phyloP scores from a whole-genome alignment of 2,329 filamentous ascomycete species.

The Malbranchea cinnamomea region DNA sequence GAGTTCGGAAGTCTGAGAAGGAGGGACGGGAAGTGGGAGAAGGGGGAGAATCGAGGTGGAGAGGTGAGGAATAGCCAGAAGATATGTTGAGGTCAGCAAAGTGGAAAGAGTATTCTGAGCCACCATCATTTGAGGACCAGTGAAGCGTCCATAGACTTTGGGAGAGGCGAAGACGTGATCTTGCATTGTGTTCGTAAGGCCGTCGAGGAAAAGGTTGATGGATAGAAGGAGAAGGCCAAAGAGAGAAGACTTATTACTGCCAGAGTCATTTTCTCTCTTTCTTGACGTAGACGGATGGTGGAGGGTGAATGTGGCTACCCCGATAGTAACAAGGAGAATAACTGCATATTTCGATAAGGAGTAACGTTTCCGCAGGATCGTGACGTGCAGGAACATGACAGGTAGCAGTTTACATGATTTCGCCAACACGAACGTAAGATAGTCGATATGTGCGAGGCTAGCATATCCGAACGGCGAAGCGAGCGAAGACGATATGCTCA shows the following conservation, averaged over 20 bases:
- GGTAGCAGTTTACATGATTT: slow-evolving; percentile 98
- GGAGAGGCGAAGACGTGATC: slow-evolving; percentile 71
- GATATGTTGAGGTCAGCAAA: slow-evolving; percentile 58
- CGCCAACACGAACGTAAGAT: slow-evolving; percentile 92
- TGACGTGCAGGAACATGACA: slow-evolving; percentile 93
- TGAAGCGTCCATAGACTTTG: slow-evolving; percentile 56
- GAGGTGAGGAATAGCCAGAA: slow-evolving; percentile 67
- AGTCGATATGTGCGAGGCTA: slow-evolving; percentile 83
- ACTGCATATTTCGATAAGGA: slow-evolving; percentile 95
- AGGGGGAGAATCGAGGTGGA: slow-evolving; percentile 50
- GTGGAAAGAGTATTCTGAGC: slow-evolving; percentile 86
- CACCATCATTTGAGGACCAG: slow-evolving; percentile 98
- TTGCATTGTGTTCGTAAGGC: slow-evolving; percentile 90
- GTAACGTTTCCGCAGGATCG: slow-evolving; percentile 75
- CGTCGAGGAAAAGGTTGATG: slow-evolving; percentile 89
- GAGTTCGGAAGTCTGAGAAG: slow-evolving; percentile 58
- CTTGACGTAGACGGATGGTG: slow-evolving; percentile 54
- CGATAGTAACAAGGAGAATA: slow-evolving; percentile 75
- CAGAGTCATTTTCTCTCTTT: slow-evolving; percentile 34
- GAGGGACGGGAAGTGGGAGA: slow-evolving; percentile 44
- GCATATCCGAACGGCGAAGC: slow-evolving; percentile 95
- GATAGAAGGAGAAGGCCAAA: slow-evolving; percentile 64
- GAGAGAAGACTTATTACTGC: slow-evolving; percentile 48
- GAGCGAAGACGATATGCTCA: slow-evolving; percentile 74
- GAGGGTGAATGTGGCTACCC: slow-evolving; percentile 88